phyloP scores from a whole-genome alignment of 805 yeast genomes.

The Saccharomycopsis fermentans region DNA sequence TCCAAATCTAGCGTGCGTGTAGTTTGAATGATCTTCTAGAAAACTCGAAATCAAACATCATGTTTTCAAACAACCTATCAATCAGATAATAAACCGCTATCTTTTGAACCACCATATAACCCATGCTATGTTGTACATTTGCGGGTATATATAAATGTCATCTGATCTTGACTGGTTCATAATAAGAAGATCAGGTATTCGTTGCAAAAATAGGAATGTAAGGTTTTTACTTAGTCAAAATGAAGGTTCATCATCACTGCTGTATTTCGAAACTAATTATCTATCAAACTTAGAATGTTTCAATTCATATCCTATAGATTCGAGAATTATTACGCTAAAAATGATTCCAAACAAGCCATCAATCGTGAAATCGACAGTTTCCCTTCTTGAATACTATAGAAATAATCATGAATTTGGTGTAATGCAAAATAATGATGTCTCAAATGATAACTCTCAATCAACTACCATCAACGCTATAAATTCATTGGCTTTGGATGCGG shows the following conservation, averaged over 20 bases:
- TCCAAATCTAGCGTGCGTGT: too few species aligned
- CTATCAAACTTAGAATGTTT: neutral
- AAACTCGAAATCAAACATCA: too few species aligned
- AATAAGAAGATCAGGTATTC: neutral
- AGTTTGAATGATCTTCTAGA: too few species aligned
- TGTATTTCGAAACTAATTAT: neutral
- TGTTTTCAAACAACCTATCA: too few species aligned
- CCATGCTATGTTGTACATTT: too few species aligned
- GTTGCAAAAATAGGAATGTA: neutral
- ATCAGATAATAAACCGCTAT: too few species aligned
- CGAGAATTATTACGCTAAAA: neutral
- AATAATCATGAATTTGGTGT: neutral
- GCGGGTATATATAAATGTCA: neutral
- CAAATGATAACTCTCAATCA: conserved; percentile 29
- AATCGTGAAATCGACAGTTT: neutral
- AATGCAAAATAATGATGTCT: neutral
- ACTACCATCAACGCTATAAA: conserved; percentile 39
- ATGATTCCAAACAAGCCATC: neutral
- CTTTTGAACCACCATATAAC: too few species aligned
- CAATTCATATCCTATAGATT: neutral
- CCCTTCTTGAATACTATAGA: neutral
- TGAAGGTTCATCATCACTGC: neutral
- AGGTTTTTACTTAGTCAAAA: neutral
- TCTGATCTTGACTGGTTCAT: neutral
- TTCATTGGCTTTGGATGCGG: conserved; percentile 44